Evolutionary conservation across 2,329 filamentous ascomycete genomes (phyloP).

Genomic region (Pseudocercospora ulei): DNA sequence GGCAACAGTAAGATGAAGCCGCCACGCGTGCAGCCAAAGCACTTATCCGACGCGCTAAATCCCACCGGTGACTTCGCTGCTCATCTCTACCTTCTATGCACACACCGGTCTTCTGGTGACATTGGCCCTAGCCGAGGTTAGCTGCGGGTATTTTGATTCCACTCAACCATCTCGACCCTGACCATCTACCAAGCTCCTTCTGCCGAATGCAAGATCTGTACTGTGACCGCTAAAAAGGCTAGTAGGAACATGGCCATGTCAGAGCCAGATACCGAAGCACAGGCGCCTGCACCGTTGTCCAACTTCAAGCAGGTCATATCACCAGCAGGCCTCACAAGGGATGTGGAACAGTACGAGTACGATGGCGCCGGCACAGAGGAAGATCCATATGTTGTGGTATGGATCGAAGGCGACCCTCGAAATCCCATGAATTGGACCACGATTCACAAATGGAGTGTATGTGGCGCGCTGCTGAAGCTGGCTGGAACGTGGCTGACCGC

Average conservation of each 20-base stretch:
- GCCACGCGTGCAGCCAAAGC: background rate
- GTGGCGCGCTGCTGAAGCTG: background rate
- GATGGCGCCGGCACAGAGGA: conserved; percentile 48
- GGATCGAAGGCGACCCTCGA: conserved; percentile 54
- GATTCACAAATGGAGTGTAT: conserved; percentile 49
- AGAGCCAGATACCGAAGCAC: conserved; percentile 30
- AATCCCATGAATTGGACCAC: conserved; percentile 53
- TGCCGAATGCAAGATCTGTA: too few relatives aligned
- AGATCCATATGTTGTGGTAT: conserved; percentile 56
- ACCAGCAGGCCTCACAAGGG: conserved; percentile 4
- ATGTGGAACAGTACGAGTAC: conserved; percentile 15
- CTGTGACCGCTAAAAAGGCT: too few relatives aligned
- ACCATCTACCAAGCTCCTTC: too few relatives aligned
- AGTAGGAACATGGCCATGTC: too few relatives aligned
- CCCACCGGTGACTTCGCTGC: conserved; percentile 2
- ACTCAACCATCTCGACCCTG: background rate
- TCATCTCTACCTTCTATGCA: background rate
- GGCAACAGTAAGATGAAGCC: background rate
- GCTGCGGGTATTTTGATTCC: background rate
- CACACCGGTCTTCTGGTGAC: background rate
- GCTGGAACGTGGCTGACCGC: background rate
- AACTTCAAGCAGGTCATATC: conserved; percentile 7
- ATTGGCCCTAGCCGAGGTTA: background rate
- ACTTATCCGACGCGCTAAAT: background rate
- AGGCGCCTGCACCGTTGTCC: conserved; percentile 11